Evolutionary conservation across 2,329 filamentous ascomycete species (phyloP), one percentile per base, ranked within the genome.

Genomic region (Rutstroemia sp.): DNA sequence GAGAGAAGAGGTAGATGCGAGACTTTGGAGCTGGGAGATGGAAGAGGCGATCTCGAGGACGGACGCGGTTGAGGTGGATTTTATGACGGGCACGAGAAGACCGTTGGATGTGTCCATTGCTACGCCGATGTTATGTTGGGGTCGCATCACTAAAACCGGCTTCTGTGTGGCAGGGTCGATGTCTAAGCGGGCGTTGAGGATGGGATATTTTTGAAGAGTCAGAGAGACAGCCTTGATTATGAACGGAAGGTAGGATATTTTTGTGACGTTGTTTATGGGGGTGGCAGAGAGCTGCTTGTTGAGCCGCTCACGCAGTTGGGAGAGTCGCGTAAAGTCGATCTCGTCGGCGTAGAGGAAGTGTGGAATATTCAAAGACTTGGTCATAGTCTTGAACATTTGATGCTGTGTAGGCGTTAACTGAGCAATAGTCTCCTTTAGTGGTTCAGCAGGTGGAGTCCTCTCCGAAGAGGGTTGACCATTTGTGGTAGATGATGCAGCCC

Each of bases 341-440:
- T 92, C 89, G 72, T 96, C 91, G 41, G 90, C 87, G 74, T 95
- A 99, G 59, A 97, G 82, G 73, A 99, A 96, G 73, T 97, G 94
- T 0, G 94, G 94, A 65, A 96, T 97, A 51, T 74, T 82, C 61
- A 99, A 80, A 2, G 92, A 96, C 57, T 84, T 84, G 14, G 92
- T 96, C 94, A 99, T 99, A 58, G 85, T 81, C 75, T 95, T 96
- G 83, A 96, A 97, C 94, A 99, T 99, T 69, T 90, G 87, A 39
- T 82, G 79, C 73, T 97, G 92, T 14, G 89, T 87, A 39, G 85
- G 86, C 12, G 89, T 89, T 59, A 99, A 76, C 57, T 81, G 76
- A 34, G 86, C 78, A 2, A 77, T 72, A 8, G 84, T 87, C 72
- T 97, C 94, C 54, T 75, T 75, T 70, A 88, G 86, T 47, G 69